Evolutionary conservation across 1,284 basidiomycete genomes (phyloP), one percentile per base, ranked within the genome.

Genomic region (Ustilago hordei): DNA sequence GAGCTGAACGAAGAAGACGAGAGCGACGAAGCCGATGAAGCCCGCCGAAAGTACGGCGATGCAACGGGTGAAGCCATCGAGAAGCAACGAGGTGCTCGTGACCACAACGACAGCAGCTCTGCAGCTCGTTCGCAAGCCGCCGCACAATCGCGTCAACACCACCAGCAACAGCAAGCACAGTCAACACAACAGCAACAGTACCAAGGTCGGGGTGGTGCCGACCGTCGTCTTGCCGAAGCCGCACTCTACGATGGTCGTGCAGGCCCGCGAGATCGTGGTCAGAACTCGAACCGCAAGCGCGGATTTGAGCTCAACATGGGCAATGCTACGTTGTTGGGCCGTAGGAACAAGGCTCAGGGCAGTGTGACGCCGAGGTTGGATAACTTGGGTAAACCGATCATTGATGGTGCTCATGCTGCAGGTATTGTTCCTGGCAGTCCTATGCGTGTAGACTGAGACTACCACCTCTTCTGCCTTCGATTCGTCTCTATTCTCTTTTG

Each of bases 1-100:
- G 93, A 93, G 17, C 90, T 99, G 77, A 98, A 98, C 87, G 95
- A 98, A 85, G 95, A 95, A 75, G 95, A 95, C 56, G 81, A 88
- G 87, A 71, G 90, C 88, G 84, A 86, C 55, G 83, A 81, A 36
- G 69, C 83, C 36, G 85, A 86, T 45, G 63, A 71, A 45, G 64
- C 73, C 17, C 65, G 68, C 47, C 52, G 78, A 36, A 82, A 83
- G 69, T 82, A 87, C 71, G 87, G 87, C 43, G 81, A 78, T 12
- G 79, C 79, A 35, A 86, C 87, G 12, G 83, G 82, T 13, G 74
- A 78, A 32, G 83, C 85, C 8, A 75, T 83, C 43, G 79, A 80
- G 59, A 76, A 80, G 57, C 78, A 81, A 47, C 75, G 78, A 8
- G 66, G 81, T 28, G 70, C 81, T 36, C 69, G 65, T 38, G 60